A percentile compares a stretch with the other conserved stretches of the same genome.
Conservation (phyloP, 768 basidiomycete species). For the Cantharellus cinnabarinus region DNA sequence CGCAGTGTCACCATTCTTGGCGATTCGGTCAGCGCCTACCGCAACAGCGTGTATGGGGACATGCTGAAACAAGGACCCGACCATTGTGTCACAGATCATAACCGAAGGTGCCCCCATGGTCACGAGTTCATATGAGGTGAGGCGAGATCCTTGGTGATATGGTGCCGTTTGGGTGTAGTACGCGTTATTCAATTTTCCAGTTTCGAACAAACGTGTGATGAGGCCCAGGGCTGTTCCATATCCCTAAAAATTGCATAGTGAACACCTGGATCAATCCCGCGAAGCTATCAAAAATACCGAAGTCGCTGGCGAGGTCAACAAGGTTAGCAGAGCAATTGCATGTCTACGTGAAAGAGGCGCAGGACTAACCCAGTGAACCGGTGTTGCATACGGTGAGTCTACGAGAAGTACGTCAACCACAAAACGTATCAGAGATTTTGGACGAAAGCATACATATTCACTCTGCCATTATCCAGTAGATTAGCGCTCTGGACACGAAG, state of each 20-base stretch:
- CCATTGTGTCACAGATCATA: slow-evolving; percentile 97
- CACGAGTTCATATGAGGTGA: slow-evolving; percentile 79
- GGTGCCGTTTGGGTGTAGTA: slow-evolving; percentile 90
- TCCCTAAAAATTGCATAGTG: slow-evolving; percentile 31
- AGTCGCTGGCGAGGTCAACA: not conserved
- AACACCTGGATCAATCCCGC: not conserved
- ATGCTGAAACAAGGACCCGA: slow-evolving; percentile 84
- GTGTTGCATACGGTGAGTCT: slow-evolving; percentile 86
- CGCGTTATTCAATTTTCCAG: slow-evolving; percentile 53
- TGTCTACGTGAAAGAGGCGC: slow-evolving; percentile 18
- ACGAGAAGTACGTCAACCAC: not conserved
- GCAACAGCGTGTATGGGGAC: slow-evolving; percentile 62
- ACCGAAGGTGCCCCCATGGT: slow-evolving; percentile 66
- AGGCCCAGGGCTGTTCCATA: slow-evolving; percentile 90
- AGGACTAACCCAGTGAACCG: slow-evolving; percentile 88
- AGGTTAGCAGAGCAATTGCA: not conserved
- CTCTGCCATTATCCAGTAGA: slow-evolving; percentile 22
- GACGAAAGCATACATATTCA: slow-evolving; percentile 32
- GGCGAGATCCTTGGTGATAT: slow-evolving; percentile 63
- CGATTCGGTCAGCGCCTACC: slow-evolving; percentile 78
- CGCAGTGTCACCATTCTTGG: slow-evolving; percentile 87
- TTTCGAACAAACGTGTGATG: slow-evolving; percentile 76
- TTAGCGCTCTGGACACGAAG: slow-evolving; percentile 20
- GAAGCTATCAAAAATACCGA: not conserved
- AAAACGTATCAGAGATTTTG: no score